Evolutionary conservation across 2,329 filamentous ascomycete species (phyloP), one percentile per base, ranked within the genome.

Genomic region (Aaosphaeria pasadenensis): DNA sequence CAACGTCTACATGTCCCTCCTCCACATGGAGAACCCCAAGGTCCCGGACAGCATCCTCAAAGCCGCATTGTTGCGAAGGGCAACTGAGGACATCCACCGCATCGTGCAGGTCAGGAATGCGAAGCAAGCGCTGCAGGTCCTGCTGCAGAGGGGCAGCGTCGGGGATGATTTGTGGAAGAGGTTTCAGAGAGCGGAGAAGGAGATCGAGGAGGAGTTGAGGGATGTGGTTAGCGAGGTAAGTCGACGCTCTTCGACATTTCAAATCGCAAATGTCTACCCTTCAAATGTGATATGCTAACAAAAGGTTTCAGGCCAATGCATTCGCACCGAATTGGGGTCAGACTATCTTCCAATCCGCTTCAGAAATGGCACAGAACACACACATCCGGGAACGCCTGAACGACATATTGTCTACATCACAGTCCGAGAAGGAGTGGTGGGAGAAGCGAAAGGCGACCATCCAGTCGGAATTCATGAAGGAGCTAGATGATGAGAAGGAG

Each of bases 161-260:
- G 92, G 94, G 11, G 94, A 99, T 69, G 94, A 99, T 71, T 74
- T 99, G 58, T 96, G 91, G 88, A 89, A 96, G 76, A 81, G 92
- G 36, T 96, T 97, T 71, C 74, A 86, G 72, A 82, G 90, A 44
- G 94, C 92, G 1, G 94, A 99, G 81, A 91, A 95, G 76, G 94
- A 99, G 74, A 95, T 97, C 78, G 91, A 99, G 74, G 89, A 91
- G 58, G 94, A 99, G 74, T 79, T 99, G 52, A 84, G 89, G 61
- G 94, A 99, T 72, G 92, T 97, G 28, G 91, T 97, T 32, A 83
- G 85, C 60, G 92, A 97, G 85, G 91, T 95, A 71, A 53, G 79
- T 60, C 24, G 33, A 2, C 33, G 2, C 2, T 9, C 7, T 9
- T 9, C 33, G n/a, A 9, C 33, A 36, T 36, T n/a, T 36, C 33